phyloP scores from a whole-genome alignment of 805 yeast species.

The Monosporozyma servazzii region DNA sequence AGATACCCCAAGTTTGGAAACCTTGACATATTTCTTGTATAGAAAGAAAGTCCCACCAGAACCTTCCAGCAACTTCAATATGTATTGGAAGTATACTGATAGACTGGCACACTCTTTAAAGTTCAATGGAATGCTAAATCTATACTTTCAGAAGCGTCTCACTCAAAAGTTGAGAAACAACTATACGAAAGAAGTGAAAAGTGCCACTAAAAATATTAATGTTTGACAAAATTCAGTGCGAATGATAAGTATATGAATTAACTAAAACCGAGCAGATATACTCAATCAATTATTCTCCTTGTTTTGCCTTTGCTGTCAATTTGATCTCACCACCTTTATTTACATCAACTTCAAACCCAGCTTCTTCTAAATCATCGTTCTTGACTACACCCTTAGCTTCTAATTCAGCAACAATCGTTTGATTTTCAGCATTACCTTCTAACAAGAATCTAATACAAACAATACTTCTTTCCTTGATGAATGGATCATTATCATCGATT shows the following conservation, averaged over 20 bases:
- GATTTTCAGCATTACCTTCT: conserved; percentile 58
- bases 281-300: not conserved
- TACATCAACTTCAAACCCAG: conserved; percentile 71
- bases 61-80: no score
- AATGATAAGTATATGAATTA: not conserved
- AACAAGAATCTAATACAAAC: conserved; percentile 65
- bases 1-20: conserved; percentile 26
- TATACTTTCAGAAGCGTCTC: no score
- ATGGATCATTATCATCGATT: conserved; percentile 84
- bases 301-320: conserved; percentile 30
- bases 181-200: not conserved
- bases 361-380: conserved; percentile 50
- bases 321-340: conserved; percentile 55
- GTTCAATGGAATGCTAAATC: no score
- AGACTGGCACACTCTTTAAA: no score
- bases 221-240: not conserved
- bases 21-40: no score
- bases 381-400: conserved; percentile 66
- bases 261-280: not conserved
- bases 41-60: no score
- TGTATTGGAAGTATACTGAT: no score
- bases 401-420: conserved; percentile 60
- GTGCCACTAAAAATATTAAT: not conserved
- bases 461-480: conserved; percentile 73
- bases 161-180: not conserved